These are phyloP conservation scores for Tricholoma sp. DNA, from an alignment of 768 basidiomycete species.

Conservation along the genomic window DNA sequence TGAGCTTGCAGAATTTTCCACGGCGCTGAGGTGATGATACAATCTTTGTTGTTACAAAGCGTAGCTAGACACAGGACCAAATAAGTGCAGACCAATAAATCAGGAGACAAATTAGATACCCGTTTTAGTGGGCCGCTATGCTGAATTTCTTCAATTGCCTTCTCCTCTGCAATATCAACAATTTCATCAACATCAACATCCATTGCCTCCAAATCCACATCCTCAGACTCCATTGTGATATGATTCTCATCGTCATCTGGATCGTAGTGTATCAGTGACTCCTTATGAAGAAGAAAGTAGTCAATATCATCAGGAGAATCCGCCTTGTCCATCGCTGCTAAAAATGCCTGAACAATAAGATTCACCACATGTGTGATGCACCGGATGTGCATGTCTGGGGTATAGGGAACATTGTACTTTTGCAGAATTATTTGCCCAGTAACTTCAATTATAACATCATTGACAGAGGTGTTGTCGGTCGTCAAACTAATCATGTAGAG, in stretches of 20 bases:
- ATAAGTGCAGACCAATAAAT: too few species aligned
- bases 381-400: not conserved
- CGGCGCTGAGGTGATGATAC: slow-evolving; percentile 2
- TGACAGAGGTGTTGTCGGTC: too few species aligned
- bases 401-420: not conserved
- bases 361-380: not conserved
- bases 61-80: too few species aligned
- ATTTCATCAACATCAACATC: not conserved
- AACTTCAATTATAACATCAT: too few species aligned
- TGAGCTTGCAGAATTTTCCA: not conserved
- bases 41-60: not conserved
- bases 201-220: not conserved
- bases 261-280: too few species aligned
- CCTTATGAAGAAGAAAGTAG: too few species aligned
- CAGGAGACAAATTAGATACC: too few species aligned
- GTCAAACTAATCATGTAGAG: too few species aligned
- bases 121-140: too few species aligned
- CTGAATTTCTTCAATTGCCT: not conserved
- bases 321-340: too few species aligned
- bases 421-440: too few species aligned
- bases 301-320: too few species aligned
- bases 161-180: not conserved
- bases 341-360: not conserved
- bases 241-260: not conserved
- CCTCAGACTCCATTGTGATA: not conserved